These are phyloP conservation scores for Arxiozyma heterogenica DNA, from an alignment of 1,139 yeast genomes.

Conservation along the genomic window DNA sequence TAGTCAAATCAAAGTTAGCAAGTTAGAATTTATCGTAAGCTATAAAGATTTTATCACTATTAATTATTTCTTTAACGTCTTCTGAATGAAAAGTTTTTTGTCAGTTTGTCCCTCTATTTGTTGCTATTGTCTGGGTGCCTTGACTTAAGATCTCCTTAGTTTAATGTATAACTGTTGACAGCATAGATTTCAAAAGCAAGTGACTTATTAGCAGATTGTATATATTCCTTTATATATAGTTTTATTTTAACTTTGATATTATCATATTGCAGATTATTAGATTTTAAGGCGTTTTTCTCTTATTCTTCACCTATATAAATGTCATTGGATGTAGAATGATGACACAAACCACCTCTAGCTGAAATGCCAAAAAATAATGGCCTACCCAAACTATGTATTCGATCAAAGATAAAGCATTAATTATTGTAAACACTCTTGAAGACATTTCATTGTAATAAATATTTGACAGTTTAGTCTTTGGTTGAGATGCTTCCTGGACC, in stretches of 20 bases:
- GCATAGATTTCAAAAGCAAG: constrained; percentile 49
- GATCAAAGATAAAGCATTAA: constrained; percentile 42
- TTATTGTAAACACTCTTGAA: constrained; percentile 44
- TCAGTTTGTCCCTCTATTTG: too few relatives aligned
- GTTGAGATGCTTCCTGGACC: constrained; percentile 21
- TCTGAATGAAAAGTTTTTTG: too few relatives aligned
- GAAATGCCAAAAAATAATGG: constrained; percentile 37
- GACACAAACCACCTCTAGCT: constrained; percentile 32
- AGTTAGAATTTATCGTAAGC: constrained; percentile 41
- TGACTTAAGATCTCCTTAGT: too few relatives aligned
- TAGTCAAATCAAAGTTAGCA: constrained; percentile 45
- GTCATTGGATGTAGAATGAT: constrained; percentile 29
- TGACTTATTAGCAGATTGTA: constrained; percentile 31
- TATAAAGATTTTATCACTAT: constrained; percentile 36
- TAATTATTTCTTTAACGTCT: constrained; percentile 21
- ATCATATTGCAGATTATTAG: constrained; percentile 28
- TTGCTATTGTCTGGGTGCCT: too few relatives aligned
- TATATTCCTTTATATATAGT: constrained; percentile 30
- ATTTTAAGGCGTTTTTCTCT: constrained; percentile 27
- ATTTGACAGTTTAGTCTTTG: constrained; percentile 23
- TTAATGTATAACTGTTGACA: constrained; percentile 60
- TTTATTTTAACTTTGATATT: constrained; percentile 33
- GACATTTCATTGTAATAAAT: constrained; percentile 30
- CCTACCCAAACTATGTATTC: constrained; percentile 56
- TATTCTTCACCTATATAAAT: constrained; percentile 30